A percentile compares a stretch with the other conserved stretches of the same genome.
phyloP scores from a whole-genome alignment of 257 asterid genomes.

The Scutellaria baicalensis region DNA sequence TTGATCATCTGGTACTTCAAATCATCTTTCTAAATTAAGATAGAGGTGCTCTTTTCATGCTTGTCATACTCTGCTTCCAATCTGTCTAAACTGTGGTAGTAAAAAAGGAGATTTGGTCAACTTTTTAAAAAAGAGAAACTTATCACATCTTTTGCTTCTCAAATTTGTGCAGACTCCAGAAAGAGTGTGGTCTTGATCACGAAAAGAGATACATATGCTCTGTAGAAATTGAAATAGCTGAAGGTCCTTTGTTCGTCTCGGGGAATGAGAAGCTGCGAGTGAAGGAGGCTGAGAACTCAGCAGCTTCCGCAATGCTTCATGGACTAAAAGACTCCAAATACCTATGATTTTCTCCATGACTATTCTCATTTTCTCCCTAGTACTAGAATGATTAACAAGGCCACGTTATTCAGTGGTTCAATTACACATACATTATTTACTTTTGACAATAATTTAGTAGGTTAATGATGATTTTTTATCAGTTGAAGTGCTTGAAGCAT shows the following conservation, averaged over 20 bases:
- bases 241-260: conserved; percentile 10
- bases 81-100: not conserved
- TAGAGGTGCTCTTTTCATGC: not conserved
- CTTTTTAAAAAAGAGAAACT: not conserved
- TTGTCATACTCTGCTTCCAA: not conserved
- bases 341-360: conserved; percentile 10
- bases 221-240: conserved; percentile 39
- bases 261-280: conserved; percentile 53
- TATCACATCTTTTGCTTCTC: not conserved
- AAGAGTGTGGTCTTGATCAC: conserved; percentile 50
- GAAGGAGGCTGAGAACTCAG: conserved; percentile 75
- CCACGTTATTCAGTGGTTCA: not conserved
- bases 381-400: not conserved
- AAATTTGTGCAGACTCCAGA: conserved; percentile 38
- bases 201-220: conserved; percentile 56
- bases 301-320: conserved; percentile 59
- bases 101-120: not conserved
- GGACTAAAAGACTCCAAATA: conserved; percentile 32
- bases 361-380: not conserved
- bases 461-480: conserved; percentile 1
- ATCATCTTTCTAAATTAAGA: not conserved
- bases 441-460: not conserved
- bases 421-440: not conserved
- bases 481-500: conserved; percentile 34
- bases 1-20: not conserved